Evolutionary conservation across 1,139 yeast species (phyloP).

Genomic region (Protomyces lactucae-debilis): DNA sequence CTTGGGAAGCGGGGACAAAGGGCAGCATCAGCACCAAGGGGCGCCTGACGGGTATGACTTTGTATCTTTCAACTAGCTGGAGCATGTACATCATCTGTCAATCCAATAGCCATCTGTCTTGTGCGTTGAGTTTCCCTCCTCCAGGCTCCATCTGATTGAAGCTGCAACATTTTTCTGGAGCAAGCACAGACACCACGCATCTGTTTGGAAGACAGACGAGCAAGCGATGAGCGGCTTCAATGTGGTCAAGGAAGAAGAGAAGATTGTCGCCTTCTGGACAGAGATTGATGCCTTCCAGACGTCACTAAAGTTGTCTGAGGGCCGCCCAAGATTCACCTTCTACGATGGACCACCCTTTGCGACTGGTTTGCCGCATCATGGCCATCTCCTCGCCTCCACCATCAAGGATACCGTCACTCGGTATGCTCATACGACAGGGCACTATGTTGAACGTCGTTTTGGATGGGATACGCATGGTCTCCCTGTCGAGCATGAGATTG

Average conservation of each 20-base stretch:
- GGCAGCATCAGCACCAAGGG: not conserved
- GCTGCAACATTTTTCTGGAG: no score
- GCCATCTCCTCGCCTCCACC: slow-evolving; percentile 93
- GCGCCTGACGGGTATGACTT: not conserved
- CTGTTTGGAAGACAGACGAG: no score
- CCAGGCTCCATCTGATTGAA: no score
- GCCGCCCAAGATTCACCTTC: slow-evolving; percentile 80
- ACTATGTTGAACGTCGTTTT: slow-evolving; percentile 90
- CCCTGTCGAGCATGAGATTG: slow-evolving; percentile 97
- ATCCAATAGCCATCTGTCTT: no score
- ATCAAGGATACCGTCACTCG: slow-evolving; percentile 86
- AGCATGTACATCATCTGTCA: no score
- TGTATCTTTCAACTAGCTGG: not conserved
- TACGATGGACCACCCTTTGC: slow-evolving; percentile 99
- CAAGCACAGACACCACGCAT: no score
- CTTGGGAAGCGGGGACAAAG: not conserved
- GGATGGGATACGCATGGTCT: slow-evolving; percentile 99
- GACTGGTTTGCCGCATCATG: slow-evolving; percentile 91
- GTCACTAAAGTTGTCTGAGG: slow-evolving; percentile 76
- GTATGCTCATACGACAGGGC: slow-evolving; percentile 96
- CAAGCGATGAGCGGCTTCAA: slow-evolving; percentile 38
- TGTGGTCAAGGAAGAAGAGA: slow-evolving; percentile 86
- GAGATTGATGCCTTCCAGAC: slow-evolving; percentile 90
- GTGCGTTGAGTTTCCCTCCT: no score
- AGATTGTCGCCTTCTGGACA: slow-evolving; percentile 73